Base-by-base conservation (phyloP, 2,329 filamentous ascomycete genomes). In the Bipolaris sorokiniana region DNA sequence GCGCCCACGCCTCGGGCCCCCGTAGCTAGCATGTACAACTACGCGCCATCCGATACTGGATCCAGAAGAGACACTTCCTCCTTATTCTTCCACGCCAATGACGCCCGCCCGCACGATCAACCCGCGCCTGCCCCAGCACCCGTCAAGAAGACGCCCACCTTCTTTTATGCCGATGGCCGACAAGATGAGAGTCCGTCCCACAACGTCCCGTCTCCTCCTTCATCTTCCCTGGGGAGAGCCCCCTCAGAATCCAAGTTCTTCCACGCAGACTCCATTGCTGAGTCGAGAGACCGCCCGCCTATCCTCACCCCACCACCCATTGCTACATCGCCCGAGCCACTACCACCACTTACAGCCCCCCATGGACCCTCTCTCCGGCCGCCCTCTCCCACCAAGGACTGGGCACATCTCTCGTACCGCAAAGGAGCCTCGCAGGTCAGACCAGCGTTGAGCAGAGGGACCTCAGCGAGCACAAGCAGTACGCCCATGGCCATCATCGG, bases 51-150 rank as follows among this genome's bases (percentile, higher is more conserved):
- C 67, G 74, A 75, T 22, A 33, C 54, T 3, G 68, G 64, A 23
- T 62, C 59, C 13, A 51, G 62, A 11, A 63, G 65, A 44, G 74
- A 72, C 44, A 69, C 70, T 36, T 77, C 77, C 18, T 78, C 88
- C 51, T 94, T 92, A 79, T 98, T 98, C 83, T 97, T 99, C 75
- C 93, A 96, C 74, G 95, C 93, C 26, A 91, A 88, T 73, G 91
- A 97, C 66, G 90, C 84, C 37, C 56, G 74, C 68, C 60, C 67
- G 40, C 74, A 74, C 56, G 75, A 75, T 56, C 73, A 73, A 38
- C 62, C 65, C 60, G 20, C 45, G 34, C 61, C 56, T n/a, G 60
- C 70, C 69, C 61, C 63, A 62, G 48, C 45, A 7, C 51, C 64
- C 11, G 66, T 65, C 22, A 80, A 77, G 73, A 84, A 83, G 64